Evolutionary conservation across 306 rosid species (phyloP).

Genomic region (Bauhinia variegata): DNA sequence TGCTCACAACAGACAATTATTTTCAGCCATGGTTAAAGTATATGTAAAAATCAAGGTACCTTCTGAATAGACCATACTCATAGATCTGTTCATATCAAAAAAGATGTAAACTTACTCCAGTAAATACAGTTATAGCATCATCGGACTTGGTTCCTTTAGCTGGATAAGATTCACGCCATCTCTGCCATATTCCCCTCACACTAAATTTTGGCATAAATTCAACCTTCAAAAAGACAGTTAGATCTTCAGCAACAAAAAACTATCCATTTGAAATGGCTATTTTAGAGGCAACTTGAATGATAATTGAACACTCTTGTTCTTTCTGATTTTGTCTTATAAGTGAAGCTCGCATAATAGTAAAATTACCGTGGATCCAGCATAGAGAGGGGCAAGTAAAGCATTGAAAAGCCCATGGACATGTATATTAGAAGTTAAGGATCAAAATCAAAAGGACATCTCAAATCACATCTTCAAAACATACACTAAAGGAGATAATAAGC

Average conservation of each 20-base stretch:
- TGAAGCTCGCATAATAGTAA: constrained; percentile 5
- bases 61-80: constrained; percentile 15
- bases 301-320: background rate
- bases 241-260: constrained; percentile 32
- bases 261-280: constrained; percentile 21
- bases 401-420: constrained; percentile 97
- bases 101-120: constrained; percentile 73
- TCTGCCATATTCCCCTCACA: constrained; percentile 90
- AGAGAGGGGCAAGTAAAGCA: constrained; percentile 87
- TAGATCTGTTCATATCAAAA: constrained; percentile 16
- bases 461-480: constrained; percentile 31
- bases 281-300: constrained; percentile 29
- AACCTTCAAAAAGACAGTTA: constrained; percentile 65
- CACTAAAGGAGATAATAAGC: constrained; percentile 31
- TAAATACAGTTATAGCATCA: constrained; percentile 73
- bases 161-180: constrained; percentile 95
- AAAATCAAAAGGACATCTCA: constrained; percentile 28
- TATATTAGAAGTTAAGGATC: constrained; percentile 63
- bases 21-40: constrained; percentile 23
- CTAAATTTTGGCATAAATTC: constrained; percentile 96
- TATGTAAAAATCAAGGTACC: constrained; percentile 9
- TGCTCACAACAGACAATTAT: constrained; percentile 21
- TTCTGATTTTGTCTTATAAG: constrained; percentile 13
- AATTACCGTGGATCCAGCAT: constrained; percentile 82
- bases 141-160: constrained; percentile 54